Conservation (phyloP, 805 yeast genomes). For the Ogataea nakhonphanomensis region DNA sequence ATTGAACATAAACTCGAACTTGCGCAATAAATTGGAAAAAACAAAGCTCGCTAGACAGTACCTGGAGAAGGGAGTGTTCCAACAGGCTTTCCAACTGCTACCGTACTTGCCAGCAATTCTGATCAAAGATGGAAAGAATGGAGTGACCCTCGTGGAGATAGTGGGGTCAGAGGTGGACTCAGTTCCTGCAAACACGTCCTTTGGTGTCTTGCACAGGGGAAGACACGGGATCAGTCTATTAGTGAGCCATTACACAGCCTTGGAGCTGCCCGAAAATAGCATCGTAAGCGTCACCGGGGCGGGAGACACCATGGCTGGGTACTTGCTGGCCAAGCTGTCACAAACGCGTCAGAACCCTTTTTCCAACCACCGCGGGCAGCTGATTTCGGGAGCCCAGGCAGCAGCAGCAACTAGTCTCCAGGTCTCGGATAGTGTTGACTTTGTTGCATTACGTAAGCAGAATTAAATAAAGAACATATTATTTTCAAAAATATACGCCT, state of each 20-base stretch:
- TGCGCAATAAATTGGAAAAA: constrained; percentile 45
- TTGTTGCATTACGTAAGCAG: constrained; percentile 13
- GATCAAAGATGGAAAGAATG: constrained; percentile 65
- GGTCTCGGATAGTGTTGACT: constrained; percentile 22
- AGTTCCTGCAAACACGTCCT: constrained; percentile 8
- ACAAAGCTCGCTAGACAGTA: constrained; percentile 28
- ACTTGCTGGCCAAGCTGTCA: constrained; percentile 44
- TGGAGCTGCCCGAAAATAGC: constrained; percentile 31
- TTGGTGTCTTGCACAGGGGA: constrained; percentile 25
- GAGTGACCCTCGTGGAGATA: constrained; percentile 50
- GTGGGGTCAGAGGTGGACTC: constrained; percentile 18
- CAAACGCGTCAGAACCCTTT: background rate
- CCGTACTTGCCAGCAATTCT: constrained; percentile 69
- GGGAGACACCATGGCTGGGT: constrained; percentile 79
- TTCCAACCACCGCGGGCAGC: constrained; percentile 7
- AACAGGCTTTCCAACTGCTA: constrained; percentile 65
- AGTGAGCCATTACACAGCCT: constrained; percentile 55
- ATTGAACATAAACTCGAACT: constrained; percentile 44
- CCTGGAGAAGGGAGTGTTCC: constrained; percentile 47
- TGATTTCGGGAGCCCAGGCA: constrained; percentile 24
- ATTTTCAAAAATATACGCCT: background rate
- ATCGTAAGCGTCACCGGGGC: constrained; percentile 80
- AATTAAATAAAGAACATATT: background rate
- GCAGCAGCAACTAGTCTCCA: constrained; percentile 28
- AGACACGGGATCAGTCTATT: constrained; percentile 46